These are phyloP conservation scores for Boletellus emodensis DNA, from an alignment of 768 basidiomycete genomes.

Conservation along the genomic window DNA sequence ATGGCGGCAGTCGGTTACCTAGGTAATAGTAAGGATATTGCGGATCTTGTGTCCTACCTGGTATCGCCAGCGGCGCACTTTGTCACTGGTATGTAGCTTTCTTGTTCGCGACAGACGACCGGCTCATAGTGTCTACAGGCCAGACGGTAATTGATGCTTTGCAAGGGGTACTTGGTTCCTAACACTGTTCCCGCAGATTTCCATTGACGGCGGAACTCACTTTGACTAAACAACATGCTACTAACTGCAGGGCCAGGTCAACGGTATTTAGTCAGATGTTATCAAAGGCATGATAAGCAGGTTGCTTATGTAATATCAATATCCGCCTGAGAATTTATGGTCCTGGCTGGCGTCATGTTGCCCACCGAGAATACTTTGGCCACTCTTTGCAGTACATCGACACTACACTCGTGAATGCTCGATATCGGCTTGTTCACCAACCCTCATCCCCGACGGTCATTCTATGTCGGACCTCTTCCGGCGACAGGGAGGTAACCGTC, in stretches of 20 bases:
- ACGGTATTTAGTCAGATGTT: too few relatives aligned
- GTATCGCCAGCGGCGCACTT: slow-evolving; percentile 31
- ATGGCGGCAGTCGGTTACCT: slow-evolving; percentile 18
- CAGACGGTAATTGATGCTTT: slow-evolving; percentile 21
- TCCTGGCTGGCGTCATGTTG: too few relatives aligned
- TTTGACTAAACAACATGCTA: slow-evolving; percentile 19
- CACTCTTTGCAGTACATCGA: too few relatives aligned
- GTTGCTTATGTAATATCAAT: too few relatives aligned
- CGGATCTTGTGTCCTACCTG: slow-evolving; percentile 35
- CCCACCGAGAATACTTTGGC: too few relatives aligned
- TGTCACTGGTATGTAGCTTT: slow-evolving; percentile 29
- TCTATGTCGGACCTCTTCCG: too few relatives aligned
- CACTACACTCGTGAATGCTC: too few relatives aligned
- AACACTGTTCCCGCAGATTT: slow-evolving; percentile 10
- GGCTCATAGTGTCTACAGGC: slow-evolving; percentile 6
- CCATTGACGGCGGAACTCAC: slow-evolving; percentile 23
- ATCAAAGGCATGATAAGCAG: too few relatives aligned
- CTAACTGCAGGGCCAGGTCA: background rate
- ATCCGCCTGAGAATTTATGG: too few relatives aligned
- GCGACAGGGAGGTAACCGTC: too few relatives aligned
- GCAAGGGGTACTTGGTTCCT: background rate
- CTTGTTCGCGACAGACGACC: background rate
- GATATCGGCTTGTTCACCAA: too few relatives aligned
- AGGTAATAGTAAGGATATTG: slow-evolving; percentile 31
- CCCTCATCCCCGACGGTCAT: too few relatives aligned